Conservation (phyloP, 768 basidiomycete genomes). For the Leccinum incarnatum region DNA sequence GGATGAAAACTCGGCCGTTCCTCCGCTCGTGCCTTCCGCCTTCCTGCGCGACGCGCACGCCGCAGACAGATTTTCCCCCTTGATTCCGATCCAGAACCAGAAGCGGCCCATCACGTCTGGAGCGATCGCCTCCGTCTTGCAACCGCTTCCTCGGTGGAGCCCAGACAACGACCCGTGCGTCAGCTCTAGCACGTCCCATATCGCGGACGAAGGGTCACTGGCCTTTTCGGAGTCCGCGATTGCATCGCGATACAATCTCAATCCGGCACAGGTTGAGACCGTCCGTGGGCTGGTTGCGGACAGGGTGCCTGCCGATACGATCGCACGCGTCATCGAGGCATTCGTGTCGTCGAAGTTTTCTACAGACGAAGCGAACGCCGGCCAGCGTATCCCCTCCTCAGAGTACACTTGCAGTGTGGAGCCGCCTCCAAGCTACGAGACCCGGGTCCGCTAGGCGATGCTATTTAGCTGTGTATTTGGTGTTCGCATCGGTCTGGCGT, state of each 20-base stretch:
- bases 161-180: neutral
- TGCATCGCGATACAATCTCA: slow-evolving; percentile 4
- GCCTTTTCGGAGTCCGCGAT: neutral
- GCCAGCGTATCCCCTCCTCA: neutral
- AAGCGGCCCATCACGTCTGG: neutral
- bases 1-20: neutral
- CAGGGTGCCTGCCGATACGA: slow-evolving; percentile 16
- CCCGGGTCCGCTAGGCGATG: neutral
- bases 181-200: neutral
- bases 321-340: slow-evolving; percentile 16
- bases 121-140: neutral
- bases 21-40: slow-evolving; percentile 4
- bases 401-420: slow-evolving; percentile 3
- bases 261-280: slow-evolving; percentile 9
- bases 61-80: neutral
- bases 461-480: too few species aligned
- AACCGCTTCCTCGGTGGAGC: neutral
- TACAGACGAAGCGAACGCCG: neutral
- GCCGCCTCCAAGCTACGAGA: slow-evolving; percentile 23
- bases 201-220: neutral
- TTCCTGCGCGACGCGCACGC: slow-evolving; percentile 13
- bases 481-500: neutral
- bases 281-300: slow-evolving; percentile 10
- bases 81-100: neutral
- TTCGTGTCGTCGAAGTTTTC: neutral